A percentile compares a stretch with the other conserved stretches of the same genome.
Evolutionary conservation across 2,329 filamentous ascomycete species (phyloP).

Genomic region (Pseudogymnoascus sp.): DNA sequence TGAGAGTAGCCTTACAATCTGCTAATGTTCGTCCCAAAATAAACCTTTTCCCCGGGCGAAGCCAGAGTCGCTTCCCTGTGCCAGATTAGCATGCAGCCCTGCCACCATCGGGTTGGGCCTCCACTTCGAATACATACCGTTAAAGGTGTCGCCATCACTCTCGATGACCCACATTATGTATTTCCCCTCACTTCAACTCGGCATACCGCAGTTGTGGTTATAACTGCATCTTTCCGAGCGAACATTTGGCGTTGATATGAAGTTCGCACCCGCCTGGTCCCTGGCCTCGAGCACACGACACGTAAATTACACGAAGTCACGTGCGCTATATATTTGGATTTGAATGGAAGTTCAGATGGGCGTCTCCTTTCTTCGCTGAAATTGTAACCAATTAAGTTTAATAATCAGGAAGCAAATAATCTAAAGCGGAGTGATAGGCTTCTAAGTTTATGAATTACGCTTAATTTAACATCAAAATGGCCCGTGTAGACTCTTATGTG

Average conservation of each 20-base stretch:
- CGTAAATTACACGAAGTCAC: constrained; percentile 4
- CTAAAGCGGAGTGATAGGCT: background rate
- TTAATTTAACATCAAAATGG: background rate
- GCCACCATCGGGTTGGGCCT: background rate
- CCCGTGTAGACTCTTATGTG: background rate
- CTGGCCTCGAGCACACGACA: background rate
- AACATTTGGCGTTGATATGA: background rate
- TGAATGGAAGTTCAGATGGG: background rate
- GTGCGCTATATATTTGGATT: background rate
- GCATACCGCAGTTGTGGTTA: background rate
- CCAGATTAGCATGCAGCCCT: constrained; percentile 16
- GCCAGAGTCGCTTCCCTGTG: constrained; percentile 66
- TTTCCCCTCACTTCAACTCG: background rate
- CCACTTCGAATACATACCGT: constrained; percentile 28
- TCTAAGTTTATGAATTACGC: background rate
- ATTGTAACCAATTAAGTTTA: background rate
- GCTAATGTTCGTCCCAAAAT: constrained; percentile 72
- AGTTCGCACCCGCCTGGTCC: background rate
- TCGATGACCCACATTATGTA: constrained; percentile 43
- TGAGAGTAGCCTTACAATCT: constrained; percentile 41
- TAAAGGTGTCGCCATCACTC: constrained; percentile 45
- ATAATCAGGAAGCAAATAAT: background rate
- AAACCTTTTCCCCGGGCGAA: constrained; percentile 76
- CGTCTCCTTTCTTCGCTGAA: background rate
- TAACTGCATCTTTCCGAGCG: background rate